Evolutionary conservation across 257 asterid species (phyloP).

Genomic region (Lavandula angustifolia): DNA sequence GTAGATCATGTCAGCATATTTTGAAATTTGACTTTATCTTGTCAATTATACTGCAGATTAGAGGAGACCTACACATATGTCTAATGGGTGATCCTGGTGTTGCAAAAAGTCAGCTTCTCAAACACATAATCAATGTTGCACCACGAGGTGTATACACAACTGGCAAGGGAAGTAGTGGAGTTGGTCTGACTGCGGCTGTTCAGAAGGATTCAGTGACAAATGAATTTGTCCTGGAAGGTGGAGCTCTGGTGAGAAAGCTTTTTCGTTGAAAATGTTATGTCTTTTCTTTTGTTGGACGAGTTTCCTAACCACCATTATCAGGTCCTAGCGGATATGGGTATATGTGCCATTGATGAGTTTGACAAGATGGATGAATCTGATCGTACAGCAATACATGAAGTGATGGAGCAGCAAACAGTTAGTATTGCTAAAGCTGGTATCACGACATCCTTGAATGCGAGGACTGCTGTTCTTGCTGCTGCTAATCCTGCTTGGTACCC

Average conservation of each 20-base stretch:
- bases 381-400: constrained; percentile 97
- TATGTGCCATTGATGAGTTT: constrained; percentile 97
- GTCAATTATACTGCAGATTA: constrained; percentile 27
- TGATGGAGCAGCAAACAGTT: constrained; percentile 99
- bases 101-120: constrained; percentile 97
- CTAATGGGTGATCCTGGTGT: constrained; percentile 82
- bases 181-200: constrained; percentile 99
- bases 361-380: constrained; percentile 99
- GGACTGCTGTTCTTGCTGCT: constrained; percentile 98
- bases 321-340: constrained; percentile 99
- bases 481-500: constrained; percentile 99
- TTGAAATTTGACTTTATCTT: background rate
- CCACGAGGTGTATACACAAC: constrained; percentile 97
- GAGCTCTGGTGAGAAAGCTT: constrained; percentile 79
- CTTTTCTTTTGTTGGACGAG: constrained; percentile 5
- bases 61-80: constrained; percentile 39
- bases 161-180: constrained; percentile 99
- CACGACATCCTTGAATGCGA: constrained; percentile 96
- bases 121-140: constrained; percentile 95
- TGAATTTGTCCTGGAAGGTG: constrained; percentile 98
- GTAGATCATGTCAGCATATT: constrained; percentile 2
- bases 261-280: constrained; percentile 10
- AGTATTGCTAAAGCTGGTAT: constrained; percentile 99
- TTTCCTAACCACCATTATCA: constrained; percentile 30
- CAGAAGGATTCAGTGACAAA: constrained; percentile 96